Percentiles rank a stretch among this genome's conserved stretches.
phyloP scores from a whole-genome alignment of 1,284 basidiomycete species.

The Ustilago cynodontis region DNA sequence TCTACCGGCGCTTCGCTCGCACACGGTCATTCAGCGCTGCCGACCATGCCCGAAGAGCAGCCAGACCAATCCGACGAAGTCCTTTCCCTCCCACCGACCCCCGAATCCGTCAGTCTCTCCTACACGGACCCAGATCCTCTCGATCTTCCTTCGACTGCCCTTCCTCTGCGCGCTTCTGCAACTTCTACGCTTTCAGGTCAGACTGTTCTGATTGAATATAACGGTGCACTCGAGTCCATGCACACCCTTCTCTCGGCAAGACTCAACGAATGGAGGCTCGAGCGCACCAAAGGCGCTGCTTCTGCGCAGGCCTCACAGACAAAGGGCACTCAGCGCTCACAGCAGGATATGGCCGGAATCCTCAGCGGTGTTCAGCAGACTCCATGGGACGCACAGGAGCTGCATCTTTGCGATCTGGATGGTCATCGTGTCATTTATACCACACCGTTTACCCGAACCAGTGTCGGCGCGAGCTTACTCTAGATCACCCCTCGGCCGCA shows the following conservation, averaged over 20 bases:
- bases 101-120: conserved; percentile 22
- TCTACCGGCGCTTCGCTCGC: neutral
- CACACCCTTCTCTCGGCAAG: conserved; percentile 29
- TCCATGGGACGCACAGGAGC: conserved; percentile 49
- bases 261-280: conserved; percentile 36
- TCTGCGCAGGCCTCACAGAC: conserved; percentile 1
- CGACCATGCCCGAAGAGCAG: conserved; percentile 22
- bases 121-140: conserved; percentile 23
- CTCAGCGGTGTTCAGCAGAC: conserved; percentile 40
- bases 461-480: conserved; percentile 12
- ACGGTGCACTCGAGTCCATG: conserved; percentile 31
- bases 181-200: conserved; percentile 17
- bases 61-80: conserved; percentile 4
- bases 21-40: conserved; percentile 12
- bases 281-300: conserved; percentile 15
- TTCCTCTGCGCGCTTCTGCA: conserved; percentile 17
- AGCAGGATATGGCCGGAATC: conserved; percentile 15
- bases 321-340: neutral
- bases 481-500: conserved; percentile 1
- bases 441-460: conserved; percentile 28
- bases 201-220: conserved; percentile 38
- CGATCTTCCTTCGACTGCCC: conserved; percentile 16
- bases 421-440: conserved; percentile 50
- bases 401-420: conserved; percentile 45
- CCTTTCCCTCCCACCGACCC: conserved; percentile 18